Conservation (phyloP, 441 rosid species). For the Brassica balearica region DNA sequence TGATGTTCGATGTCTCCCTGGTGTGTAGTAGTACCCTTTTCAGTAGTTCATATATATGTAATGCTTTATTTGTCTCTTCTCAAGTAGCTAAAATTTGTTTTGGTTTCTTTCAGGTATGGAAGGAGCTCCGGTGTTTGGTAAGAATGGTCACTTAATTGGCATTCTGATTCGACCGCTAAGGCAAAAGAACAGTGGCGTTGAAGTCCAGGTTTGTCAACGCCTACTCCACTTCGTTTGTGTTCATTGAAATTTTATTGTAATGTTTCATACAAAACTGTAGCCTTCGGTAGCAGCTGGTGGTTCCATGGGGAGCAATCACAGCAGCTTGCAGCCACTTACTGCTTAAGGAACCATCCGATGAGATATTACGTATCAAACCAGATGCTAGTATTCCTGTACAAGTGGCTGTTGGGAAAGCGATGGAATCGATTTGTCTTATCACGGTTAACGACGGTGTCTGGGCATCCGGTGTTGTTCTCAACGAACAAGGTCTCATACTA, state of each 20-base stretch:
- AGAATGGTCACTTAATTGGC: conserved; percentile 66
- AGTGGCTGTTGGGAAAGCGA: conserved; percentile 62
- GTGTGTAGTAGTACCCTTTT: conserved; percentile 58
- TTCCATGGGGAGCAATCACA: conserved; percentile 98
- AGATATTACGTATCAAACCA: too few species aligned
- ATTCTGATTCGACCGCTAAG: conserved; percentile 81
- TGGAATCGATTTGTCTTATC: conserved; percentile 84
- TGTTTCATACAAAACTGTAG: conserved; percentile 77
- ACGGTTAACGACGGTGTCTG: conserved; percentile 77
- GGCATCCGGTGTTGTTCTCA: conserved; percentile 95
- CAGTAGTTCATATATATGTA: too few species aligned
- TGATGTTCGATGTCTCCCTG: conserved; percentile 96
- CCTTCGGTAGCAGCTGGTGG: conserved; percentile 97
- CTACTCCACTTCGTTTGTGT: conserved; percentile 22
- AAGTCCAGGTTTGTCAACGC: conserved; percentile 81
- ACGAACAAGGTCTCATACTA: conserved; percentile 79
- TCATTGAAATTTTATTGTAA: conserved; percentile 48
- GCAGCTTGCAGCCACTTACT: conserved; percentile 85
- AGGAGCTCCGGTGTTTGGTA: conserved; percentile 88
- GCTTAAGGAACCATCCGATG: conserved; percentile 67
- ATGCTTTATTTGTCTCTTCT: conserved; percentile 33
- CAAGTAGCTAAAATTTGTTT: conserved; percentile 33
- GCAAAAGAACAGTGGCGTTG: conserved; percentile 81
- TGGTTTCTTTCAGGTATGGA: conserved; percentile 73
- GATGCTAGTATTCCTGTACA: conserved; percentile 15